A percentile compares a stretch with the other conserved stretches of the same genome.
Evolutionary conservation across 73 alveolate genomes (phyloP).

Genomic region (Paramecium pentaurelia): DNA sequence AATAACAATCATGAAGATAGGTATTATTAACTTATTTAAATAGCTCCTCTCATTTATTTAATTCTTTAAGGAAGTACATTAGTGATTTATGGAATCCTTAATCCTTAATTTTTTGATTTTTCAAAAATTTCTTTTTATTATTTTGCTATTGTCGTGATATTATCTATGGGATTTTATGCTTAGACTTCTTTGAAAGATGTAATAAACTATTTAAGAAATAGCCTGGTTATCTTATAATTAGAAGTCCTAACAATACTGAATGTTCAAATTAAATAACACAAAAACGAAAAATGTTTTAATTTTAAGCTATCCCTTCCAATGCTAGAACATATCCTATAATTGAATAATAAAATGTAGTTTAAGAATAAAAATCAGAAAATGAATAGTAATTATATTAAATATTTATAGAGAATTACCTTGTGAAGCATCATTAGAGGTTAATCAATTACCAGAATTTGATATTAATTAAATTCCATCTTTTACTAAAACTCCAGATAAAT

Average conservation of each 20-base stretch:
- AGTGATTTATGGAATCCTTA: background rate
- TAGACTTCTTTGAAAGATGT: background rate
- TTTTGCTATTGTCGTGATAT: background rate
- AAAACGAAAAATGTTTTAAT: background rate
- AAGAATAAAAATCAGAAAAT: constrained; percentile 1
- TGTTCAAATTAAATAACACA: background rate
- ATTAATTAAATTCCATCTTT: background rate
- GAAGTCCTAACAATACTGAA: background rate
- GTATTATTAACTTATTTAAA: background rate
- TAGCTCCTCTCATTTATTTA: background rate
- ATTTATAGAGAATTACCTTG: background rate
- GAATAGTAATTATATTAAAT: background rate
- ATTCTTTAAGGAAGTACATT: background rate
- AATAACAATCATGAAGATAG: background rate
- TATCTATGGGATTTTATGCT: background rate
- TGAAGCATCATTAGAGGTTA: background rate
- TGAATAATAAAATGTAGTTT: background rate
- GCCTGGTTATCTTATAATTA: background rate
- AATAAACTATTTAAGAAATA: background rate
- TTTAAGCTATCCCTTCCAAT: background rate
- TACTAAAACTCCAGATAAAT: constrained; percentile 9
- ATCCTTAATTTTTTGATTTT: background rate
- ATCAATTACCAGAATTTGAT: background rate
- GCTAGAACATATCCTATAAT: background rate
- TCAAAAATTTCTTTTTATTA: background rate